Base-by-base conservation (phyloP, 2,329 filamentous ascomycete genomes). In the Trichoderma atrobrunneum region DNA sequence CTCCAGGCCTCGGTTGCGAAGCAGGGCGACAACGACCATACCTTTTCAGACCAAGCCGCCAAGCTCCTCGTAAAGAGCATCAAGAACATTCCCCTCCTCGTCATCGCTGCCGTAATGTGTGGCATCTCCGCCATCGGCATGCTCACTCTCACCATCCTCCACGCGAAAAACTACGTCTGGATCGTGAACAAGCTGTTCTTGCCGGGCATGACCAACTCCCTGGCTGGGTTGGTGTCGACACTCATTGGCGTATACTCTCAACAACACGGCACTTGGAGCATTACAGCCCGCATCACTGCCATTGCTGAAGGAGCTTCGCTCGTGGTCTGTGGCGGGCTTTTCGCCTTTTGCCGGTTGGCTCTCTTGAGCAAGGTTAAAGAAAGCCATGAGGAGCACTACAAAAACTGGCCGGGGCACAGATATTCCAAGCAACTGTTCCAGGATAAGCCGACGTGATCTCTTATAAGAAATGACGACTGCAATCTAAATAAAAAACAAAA, bases 101-200 rank as follows among this genome's bases (percentile, higher is more conserved):
- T 81, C 32, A 76, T 87, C 16, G 83, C 83, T 1, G 83, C 82
- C 18, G 77, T 82, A 10, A 82, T 83, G 34, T 85, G 86, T 71
- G 79, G 78, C 8, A 71, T 84, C 26, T 76, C 77, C 12, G 64
- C 75, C 43, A 51, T 75, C 2, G 78, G 85, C 4, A 84, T 85
- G 76, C 65, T 81, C 3, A 81, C 79, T 76, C 78, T 88, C n/a
- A 85, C 81, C 73, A 78, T 81, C 66, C 78, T 79, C 24, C 85
- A 85, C 78, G 78, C 82, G 51, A 75, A 77, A 18, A 88, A 88
- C 74, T 87, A 88, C 71, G 81, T 88, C 21, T 89, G 86, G 87
- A 79, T 88, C 26, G 80, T 87, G 10, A 86, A 87, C 76, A 81
- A 82, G 71, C 79, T 88, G 14, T 87, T 88, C 74, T 72, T 87